Conservation (phyloP, 2,329 filamentous ascomycete species). For the Aureobasidium sp. region DNA sequence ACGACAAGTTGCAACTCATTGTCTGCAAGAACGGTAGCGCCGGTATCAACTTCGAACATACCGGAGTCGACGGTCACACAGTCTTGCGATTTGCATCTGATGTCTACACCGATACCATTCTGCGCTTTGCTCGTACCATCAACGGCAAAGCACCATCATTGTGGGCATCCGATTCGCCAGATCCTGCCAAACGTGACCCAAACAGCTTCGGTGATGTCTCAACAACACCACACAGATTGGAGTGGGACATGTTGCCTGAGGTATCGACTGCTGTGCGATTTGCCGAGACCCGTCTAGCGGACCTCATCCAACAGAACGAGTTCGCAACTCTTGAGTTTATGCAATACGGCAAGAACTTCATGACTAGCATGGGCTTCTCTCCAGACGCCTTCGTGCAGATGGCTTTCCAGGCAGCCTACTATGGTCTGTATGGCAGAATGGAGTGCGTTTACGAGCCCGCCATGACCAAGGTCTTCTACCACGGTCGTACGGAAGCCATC, state of each 20-base stretch:
- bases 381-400: conserved; percentile 98
- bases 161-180: conserved; percentile 84
- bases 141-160: conserved; percentile 86
- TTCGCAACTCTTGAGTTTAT: conserved; percentile 85
- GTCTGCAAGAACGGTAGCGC: conserved; percentile 98
- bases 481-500: conserved; percentile 91
- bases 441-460: conserved; percentile 97
- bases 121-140: conserved; percentile 90
- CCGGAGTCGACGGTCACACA: conserved; percentile 93
- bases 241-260: conserved; percentile 96
- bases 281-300: conserved; percentile 86
- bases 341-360: conserved; percentile 93
- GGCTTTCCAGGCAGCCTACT: conserved; percentile 98
- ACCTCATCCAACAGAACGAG: conserved; percentile 94
- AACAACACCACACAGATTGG: conserved; percentile 89
- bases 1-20: conserved; percentile 98
- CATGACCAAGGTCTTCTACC: conserved; percentile 92
- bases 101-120: conserved; percentile 93
- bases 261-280: conserved; percentile 86
- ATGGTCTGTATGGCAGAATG: conserved; percentile 85
- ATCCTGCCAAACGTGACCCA: conserved; percentile 85
- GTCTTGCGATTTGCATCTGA: conserved; percentile 94
- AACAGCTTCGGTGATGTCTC: conserved; percentile 87
- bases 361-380: conserved; percentile 93
- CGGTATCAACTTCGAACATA: conserved; percentile 99